These are phyloP conservation scores for Exophiala xenobiotica DNA, from an alignment of 2,329 filamentous ascomycete genomes.

Conservation along the genomic window DNA sequence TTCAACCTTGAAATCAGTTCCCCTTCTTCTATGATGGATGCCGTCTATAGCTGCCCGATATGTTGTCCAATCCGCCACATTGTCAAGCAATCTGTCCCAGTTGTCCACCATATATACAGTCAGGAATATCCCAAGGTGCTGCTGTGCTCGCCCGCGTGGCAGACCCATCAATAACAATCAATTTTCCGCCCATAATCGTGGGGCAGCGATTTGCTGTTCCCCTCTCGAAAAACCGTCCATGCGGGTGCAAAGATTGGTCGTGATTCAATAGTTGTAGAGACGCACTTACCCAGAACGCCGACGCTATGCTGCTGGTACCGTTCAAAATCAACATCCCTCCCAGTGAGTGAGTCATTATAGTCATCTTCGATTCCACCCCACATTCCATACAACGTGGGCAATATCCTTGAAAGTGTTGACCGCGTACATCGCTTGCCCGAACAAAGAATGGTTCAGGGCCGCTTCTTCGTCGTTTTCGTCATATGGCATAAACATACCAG, in stretches of 20 bases:
- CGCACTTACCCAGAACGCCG: conserved; percentile 17
- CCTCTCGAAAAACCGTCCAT: background rate
- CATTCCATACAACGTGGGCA: conserved; percentile 66
- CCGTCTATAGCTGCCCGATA: background rate
- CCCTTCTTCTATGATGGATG: background rate
- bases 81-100: background rate
- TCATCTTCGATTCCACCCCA: conserved; percentile 51
- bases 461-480: conserved; percentile 65
- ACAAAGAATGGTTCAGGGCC: conserved; percentile 60
- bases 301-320: conserved; percentile 16
- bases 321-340: conserved; percentile 2
- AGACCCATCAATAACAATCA: background rate
- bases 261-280: no score
- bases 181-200: background rate
- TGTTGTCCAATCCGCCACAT: background rate
- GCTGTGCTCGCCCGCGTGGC: background rate
- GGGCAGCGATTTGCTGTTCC: background rate
- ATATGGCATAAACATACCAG: conserved; percentile 89
- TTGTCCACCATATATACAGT: background rate
- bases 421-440: conserved; percentile 79
- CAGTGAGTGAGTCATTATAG: conserved; percentile 11
- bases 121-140: background rate
- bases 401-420: conserved; percentile 65
- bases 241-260: no score
- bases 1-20: background rate